phyloP scores from a whole-genome alignment of 2,329 filamentous ascomycete genomes.

The Salinomyces thailandicus region DNA sequence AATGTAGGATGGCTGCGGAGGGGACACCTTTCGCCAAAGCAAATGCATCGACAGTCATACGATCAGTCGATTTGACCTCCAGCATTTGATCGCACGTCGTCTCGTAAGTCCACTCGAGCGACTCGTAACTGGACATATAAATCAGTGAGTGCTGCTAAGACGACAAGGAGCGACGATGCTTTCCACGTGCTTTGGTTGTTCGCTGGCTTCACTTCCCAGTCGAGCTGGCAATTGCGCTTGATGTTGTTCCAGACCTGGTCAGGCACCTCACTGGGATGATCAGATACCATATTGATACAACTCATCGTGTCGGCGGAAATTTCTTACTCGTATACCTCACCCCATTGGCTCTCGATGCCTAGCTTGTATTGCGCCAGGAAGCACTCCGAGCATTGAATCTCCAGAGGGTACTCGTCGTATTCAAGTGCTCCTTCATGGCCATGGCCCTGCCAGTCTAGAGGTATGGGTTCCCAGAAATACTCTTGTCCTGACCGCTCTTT shows the following conservation, averaged over 20 bases:
- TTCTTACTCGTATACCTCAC: constrained; percentile 1
- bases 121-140: no score
- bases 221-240: neutral
- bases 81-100: neutral
- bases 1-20: neutral
- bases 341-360: constrained; percentile 1
- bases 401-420: constrained; percentile 1
- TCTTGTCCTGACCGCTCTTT: neutral
- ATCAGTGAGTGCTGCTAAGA: no score
- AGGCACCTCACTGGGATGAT: neutral
- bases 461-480: neutral
- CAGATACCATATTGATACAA: neutral
- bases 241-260: neutral
- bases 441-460: neutral
- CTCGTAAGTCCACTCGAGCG: neutral
- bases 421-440: neutral
- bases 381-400: constrained; percentile 3
- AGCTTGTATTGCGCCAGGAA: constrained; percentile 1
- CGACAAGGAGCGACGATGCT: neutral
- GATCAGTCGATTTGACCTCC: neutral
- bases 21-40: neutral
- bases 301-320: neutral
- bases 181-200: neutral
- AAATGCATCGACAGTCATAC: neutral
- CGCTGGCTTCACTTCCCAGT: neutral